Evolutionary conservation across 352 stramenopile species (phyloP).

Genomic region (Phytophthora capsici): DNA sequence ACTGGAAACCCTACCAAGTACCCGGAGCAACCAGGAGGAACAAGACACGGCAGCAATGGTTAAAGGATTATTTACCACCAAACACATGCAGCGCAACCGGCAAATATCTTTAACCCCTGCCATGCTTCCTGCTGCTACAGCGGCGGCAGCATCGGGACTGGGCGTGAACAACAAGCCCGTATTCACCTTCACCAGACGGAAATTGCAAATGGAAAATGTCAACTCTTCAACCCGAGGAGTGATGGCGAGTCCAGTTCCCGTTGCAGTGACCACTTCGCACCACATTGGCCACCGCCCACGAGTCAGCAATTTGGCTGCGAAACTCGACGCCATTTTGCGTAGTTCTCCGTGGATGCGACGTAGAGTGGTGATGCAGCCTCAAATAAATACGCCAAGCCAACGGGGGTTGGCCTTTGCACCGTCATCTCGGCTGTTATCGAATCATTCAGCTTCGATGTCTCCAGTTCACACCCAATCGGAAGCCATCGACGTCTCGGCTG

Average conservation of each 20-base stretch:
- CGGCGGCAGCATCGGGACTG: constrained; percentile 21
- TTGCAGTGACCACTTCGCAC: constrained; percentile 20
- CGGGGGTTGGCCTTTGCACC: constrained; percentile 21
- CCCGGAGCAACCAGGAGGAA: constrained; percentile 16
- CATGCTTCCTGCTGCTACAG: constrained; percentile 26
- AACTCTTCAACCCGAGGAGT: not conserved
- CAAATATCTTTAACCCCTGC: constrained; percentile 33
- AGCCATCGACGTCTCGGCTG: constrained; percentile 4
- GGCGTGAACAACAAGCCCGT: constrained; percentile 32
- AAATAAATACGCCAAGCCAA: constrained; percentile 29
- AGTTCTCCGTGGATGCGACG: constrained; percentile 63
- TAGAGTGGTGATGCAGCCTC: constrained; percentile 60
- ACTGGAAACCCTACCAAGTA: constrained; percentile 9
- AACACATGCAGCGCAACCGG: constrained; percentile 32
- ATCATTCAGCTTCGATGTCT: not conserved
- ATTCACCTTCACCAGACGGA: constrained; percentile 36
- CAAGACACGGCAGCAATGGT: constrained; percentile 19
- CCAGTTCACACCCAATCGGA: constrained; percentile 14
- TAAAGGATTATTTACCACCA: constrained; percentile 34
- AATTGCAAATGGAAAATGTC: constrained; percentile 27
- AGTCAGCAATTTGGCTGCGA: constrained; percentile 53
- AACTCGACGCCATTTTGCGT: constrained; percentile 66
- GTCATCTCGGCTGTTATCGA: constrained; percentile 12
- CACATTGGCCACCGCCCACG: constrained; percentile 31
- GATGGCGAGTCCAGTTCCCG: not conserved